Base-by-base conservation (phyloP, 2,329 filamentous ascomycete species). In the Ophiostoma tasmaniense region DNA sequence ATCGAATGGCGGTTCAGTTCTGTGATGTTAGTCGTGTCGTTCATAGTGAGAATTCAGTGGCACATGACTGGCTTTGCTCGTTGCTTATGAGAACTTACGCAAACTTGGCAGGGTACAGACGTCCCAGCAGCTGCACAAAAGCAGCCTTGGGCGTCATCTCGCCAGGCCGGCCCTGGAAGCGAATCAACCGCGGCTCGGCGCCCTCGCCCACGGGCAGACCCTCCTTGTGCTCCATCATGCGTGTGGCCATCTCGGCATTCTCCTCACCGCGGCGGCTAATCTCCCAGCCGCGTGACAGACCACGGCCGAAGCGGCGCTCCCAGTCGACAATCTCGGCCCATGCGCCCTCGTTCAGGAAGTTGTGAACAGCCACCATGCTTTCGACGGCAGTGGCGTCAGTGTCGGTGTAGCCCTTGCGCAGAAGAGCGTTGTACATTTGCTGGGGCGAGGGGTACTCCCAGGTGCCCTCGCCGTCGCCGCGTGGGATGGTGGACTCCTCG, bases 391-490 rank as follows among this genome's bases (percentile, higher is more conserved):
- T 95, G 68, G 92, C 87, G 69, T 96, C 93, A 0, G 95, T 98
- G 77, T 98, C 93, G 0, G 90, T 93, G 79, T 97, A 95, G 70
- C 95, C 95, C 80, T 99, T 99, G 72, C 95, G 90, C 71, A 98
- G 82, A 80, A 99, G 90, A 8, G 95, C 95, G 76, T 99, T 98
- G 84, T 98, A 99, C 95, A 99, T 99, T 80, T 99, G 95, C 81
- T 99, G 95, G 0, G 95, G 94, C 0, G 93, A 97, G 0, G 95
- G 95, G 77, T 99, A 99, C 79, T 98, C 95, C 95, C 95, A 99
- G 75, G 91, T 96, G 64, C 88, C 87, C 67, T 89, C 84, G 65
- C 87, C 85, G 70, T 90, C 88, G 75, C 91, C 92, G 74, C 90
- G 90, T n/a, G 95, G 95, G 74, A 99, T 99, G 0, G 93, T 93